These are phyloP conservation scores for Monilinia aucupariae DNA, from an alignment of 2,329 filamentous ascomycete genomes.

Conservation along the genomic window DNA sequence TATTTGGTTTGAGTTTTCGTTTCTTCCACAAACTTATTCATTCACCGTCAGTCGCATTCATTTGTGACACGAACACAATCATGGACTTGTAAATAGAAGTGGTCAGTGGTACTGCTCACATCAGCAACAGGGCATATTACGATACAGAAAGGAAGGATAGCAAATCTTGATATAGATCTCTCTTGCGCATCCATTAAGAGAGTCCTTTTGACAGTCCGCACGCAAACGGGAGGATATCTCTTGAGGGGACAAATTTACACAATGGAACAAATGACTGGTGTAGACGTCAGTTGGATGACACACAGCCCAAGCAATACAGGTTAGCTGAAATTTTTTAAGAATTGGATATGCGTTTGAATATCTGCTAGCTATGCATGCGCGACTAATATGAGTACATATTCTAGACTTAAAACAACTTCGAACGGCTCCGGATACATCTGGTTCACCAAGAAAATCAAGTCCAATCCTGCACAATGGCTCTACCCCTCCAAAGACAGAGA, in stretches of 20 bases:
- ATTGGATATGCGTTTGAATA: constrained; percentile 21
- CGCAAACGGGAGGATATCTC: neutral
- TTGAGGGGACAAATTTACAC: constrained; percentile 4
- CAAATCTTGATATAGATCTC: neutral
- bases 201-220: too few species aligned
- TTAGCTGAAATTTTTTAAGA: constrained; percentile 28
- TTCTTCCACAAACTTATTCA: neutral
- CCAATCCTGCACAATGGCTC: constrained; percentile 3
- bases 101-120: constrained; percentile 14
- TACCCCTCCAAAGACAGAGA: constrained; percentile 6
- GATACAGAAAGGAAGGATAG: neutral
- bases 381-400: neutral
- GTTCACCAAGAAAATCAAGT: neutral
- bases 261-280: constrained; percentile 35
- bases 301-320: constrained; percentile 31
- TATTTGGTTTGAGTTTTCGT: neutral
- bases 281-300: constrained; percentile 36
- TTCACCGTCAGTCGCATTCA: constrained; percentile 8
- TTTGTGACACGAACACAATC: constrained; percentile 12
- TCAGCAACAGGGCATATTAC: constrained; percentile 14
- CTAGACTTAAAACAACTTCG: constrained; percentile 13
- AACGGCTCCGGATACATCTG: constrained; percentile 2
- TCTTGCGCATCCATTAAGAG: neutral
- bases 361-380: neutral
- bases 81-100: constrained; percentile 3